phyloP scores from a whole-genome alignment of 306 rosid species.

The Echinosophora koreensis region DNA sequence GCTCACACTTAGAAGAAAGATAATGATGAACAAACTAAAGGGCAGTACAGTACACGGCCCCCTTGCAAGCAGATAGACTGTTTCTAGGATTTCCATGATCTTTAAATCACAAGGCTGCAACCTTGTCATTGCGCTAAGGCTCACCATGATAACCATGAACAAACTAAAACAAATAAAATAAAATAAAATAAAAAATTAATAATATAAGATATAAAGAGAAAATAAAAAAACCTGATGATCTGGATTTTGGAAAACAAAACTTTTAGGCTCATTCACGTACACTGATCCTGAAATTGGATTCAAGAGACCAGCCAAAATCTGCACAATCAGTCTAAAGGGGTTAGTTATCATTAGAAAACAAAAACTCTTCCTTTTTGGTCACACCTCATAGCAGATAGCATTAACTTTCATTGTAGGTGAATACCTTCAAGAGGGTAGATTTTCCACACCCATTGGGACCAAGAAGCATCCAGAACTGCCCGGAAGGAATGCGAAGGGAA shows the following conservation, averaged over 20 bases:
- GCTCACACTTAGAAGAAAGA: neutral
- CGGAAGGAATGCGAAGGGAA: constrained; percentile 77
- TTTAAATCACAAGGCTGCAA: no score
- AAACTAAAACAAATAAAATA: constrained; percentile 3
- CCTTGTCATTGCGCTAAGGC: no score
- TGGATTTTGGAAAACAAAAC: constrained; percentile 88
- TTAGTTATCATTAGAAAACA: constrained; percentile 27
- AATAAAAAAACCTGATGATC: constrained; percentile 84
- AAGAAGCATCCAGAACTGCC: constrained; percentile 94
- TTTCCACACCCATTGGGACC: constrained; percentile 93
- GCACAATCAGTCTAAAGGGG: constrained; percentile 34
- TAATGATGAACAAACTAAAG: constrained; percentile 34
- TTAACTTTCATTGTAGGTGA: neutral
- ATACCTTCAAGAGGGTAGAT: constrained; percentile 90
- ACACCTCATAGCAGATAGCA: neutral
- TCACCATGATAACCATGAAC: neutral
- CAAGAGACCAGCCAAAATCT: constrained; percentile 88
- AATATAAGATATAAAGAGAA: no score
- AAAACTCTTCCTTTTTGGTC: neutral
- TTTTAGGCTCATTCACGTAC: constrained; percentile 68
- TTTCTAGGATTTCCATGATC: no score
- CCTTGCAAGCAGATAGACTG: no score
- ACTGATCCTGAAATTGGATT: constrained; percentile 69
- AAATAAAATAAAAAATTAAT: neutral
- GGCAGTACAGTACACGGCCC: no score